Evolutionary conservation across 208 protist species (phyloP), one percentile per base, ranked within the genome.

Genomic region (Giardia duodenalis): DNA sequence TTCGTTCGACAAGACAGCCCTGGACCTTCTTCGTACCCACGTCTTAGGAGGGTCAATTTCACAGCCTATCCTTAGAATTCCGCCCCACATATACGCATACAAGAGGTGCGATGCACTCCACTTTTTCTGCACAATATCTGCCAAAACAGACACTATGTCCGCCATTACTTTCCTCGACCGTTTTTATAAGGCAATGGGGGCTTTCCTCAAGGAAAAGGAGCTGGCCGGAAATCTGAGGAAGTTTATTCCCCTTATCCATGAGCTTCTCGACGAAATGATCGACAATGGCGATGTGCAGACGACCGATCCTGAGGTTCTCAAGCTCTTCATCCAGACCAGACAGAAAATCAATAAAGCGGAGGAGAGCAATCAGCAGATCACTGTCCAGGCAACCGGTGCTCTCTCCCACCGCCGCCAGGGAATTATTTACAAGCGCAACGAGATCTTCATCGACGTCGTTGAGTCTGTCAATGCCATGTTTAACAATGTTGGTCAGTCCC

Each of bases 261-360:
- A 91, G 44, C 2, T 91, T 1, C 45, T 91, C 2, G 88, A 91
- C 10, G 88, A 91, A 48, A 91, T 48, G 45, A 45, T 91, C 1
- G 88, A 91, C 44, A 91, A 91, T 48, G 88, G 88, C n/a, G 43
- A 91, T 1, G 44, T 91, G n/a, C 42, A 47, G 2, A 91, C 88
- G n/a, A 91, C 88, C 45, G 88, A 91, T 48, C 88, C 88, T 42
- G 88, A 91, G 45, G 88, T 91, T 48, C 44, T 91, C 0, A 91
- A 91, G 44, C 44, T 91, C 10, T 91, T 91, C 88, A 47, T 91
- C n/a, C 44, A 91, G 44, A 47, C 2, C 2, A 45, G 45, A 47
- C 43, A 91, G 44, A n/a, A 19, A 46, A 48, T 45, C 44, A 45
- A 4, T 2, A 91, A 91, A n/a, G n/a, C 44, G 44, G 45, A 47